Evolutionary conservation across 768 basidiomycete species (phyloP), one percentile per base, ranked within the genome.

Genomic region (Kwoniella bestiolae): DNA sequence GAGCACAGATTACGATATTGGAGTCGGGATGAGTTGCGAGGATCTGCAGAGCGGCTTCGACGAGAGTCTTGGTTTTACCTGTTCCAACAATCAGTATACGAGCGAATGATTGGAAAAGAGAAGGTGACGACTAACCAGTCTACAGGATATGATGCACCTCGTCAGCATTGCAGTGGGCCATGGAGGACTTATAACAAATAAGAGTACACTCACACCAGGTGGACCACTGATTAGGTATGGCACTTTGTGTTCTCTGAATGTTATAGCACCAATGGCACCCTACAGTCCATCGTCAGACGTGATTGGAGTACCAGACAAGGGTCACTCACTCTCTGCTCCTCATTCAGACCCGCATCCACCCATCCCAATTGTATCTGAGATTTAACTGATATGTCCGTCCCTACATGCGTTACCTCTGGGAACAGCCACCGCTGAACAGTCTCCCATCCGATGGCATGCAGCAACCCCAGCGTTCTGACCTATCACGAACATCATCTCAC

Each of bases 211-310:
- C 49, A 66, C 67, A 3, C 82, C 82, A 0, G 81, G 79, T 1
- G 82, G 81, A 8, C 82, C 82, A n/a, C 64, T 70, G 21, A 82
- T 73, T 1, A 82, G 63, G 28, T 79, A 77, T 0, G 82, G 82
- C 2, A 79, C 57, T 0, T 47, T 44, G 25, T 70, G 69, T 3
- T 60, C 38, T 12, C 47, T 25, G 45, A 61, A 66, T 1, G 68
- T 53, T 28, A 81, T 74, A 18, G 72, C 69, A 3, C 34, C 32
- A 29, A 80, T 72, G 2, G 81, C 80, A 7, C 12, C 26, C 56
- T 59, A 16, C 26, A n/a, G 41, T 25, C 60, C 41, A 31, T 1
- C 1, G 23, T 3, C 23, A 12, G 18, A 26, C 14, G 50, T 55
- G 35, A 21, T 29, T 9, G n/a, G 0, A n/a, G 21, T 21, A 32